Evolutionary conservation across 805 yeast species (phyloP), one percentile per base, ranked within the genome.

Genomic region (Pichia ethanolica): DNA sequence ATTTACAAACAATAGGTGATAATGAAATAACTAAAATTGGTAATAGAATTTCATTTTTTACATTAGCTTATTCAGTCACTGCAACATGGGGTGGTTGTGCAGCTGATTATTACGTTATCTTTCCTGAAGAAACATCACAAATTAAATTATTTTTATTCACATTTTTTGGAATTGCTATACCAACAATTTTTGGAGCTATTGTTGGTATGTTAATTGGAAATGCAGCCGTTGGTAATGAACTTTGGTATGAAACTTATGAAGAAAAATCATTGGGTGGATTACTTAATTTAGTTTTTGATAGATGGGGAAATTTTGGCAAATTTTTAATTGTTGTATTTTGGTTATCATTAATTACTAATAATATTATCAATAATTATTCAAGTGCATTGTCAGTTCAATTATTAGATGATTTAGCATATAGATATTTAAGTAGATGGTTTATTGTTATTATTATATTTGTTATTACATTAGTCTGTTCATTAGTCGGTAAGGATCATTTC

Each of bases 71-170:
- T 59, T 81, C 95, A 32, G 81, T 84, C 43, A 87, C 96, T 4
- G 78, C 88, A 4, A 86, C 96, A 1, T 89, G 96, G 96, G 90
- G 95, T 41, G 83, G 90, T 3, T 77, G 86, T 52, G 87, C 96
- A 0, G 74, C 90, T 0, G 97, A 89, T 66, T 89, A 89, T 64
- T 86, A 86, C 64, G 78, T 89, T 44, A 71, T 87, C 45, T 81
- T 88, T 57, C 96, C 96, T 1, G 91, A 85, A 58, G 71, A 73
- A 39, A 78, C 87, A 0, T 74, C 85, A 2, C 78, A 78, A 48
- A 52, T 63, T 47, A 74, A 73, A 50, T 71, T 83, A 1, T 85
- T 81, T 58, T 26, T 66, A 20, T 68, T 83, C 54, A 87, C 95
- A 0, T 81, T 84, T 55, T 68, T 80, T 27, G 85, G 86, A 2